These are phyloP conservation scores for Calocybe cyanea DNA, from an alignment of 768 basidiomycete genomes.

Conservation along the genomic window DNA sequence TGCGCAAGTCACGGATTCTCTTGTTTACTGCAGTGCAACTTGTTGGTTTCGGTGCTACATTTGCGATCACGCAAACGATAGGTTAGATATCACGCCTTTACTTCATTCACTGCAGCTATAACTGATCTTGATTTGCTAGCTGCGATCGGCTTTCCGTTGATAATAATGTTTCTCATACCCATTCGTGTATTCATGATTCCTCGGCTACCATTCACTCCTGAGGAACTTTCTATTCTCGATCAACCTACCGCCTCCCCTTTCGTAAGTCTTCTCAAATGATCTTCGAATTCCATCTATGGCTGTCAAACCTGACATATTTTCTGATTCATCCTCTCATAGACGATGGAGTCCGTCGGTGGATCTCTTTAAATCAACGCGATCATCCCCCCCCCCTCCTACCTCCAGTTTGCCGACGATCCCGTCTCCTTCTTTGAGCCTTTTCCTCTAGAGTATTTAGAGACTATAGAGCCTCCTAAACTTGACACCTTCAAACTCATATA, in stretches of 20 bases:
- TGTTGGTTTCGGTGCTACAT: slow-evolving; percentile 80
- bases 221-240: slow-evolving; percentile 84
- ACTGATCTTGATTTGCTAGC: slow-evolving; percentile 37
- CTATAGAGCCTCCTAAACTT: no score
- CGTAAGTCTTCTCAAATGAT: slow-evolving; percentile 42
- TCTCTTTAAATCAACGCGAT: slow-evolving; percentile 19
- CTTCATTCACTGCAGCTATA: slow-evolving; percentile 20
- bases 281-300: background rate
- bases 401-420: no score
- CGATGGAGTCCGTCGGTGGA: slow-evolving; percentile 34
- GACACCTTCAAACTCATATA: background rate
- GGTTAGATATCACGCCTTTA: slow-evolving; percentile 39
- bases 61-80: slow-evolving; percentile 87
- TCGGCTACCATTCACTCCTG: slow-evolving; percentile 64
- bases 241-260: slow-evolving; percentile 87
- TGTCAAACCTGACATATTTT: background rate
- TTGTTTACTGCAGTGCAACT: slow-evolving; percentile 76
- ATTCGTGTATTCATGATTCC: slow-evolving; percentile 71
- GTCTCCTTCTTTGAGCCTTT: no score
- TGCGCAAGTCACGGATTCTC: slow-evolving; percentile 70
- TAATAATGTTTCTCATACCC: slow-evolving; percentile 83
- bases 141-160: slow-evolving; percentile 87
- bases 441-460: no score
- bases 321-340: slow-evolving; percentile 16
- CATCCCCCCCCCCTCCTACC: no score